These are phyloP conservation scores for Pseudogymnoascus sp. DNA, from an alignment of 2,329 filamentous ascomycete species.

Conservation along the genomic window DNA sequence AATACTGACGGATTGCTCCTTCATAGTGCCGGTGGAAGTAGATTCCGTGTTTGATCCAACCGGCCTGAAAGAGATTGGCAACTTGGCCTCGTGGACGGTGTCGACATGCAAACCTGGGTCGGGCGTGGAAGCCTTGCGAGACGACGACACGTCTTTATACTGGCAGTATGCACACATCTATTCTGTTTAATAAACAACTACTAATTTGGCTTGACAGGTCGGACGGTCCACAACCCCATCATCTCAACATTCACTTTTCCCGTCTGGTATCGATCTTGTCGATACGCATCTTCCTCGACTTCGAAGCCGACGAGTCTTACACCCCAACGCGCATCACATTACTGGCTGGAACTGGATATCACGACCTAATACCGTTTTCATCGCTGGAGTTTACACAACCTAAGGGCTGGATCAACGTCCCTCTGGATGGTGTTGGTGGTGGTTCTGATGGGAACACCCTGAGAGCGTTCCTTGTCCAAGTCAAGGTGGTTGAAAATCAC, in stretches of 20 bases:
- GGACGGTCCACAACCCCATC: slow-evolving; percentile 75
- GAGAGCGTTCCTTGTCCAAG: slow-evolving; percentile 80
- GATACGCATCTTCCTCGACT: slow-evolving; percentile 81
- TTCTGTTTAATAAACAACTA: background rate
- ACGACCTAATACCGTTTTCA: slow-evolving; percentile 83
- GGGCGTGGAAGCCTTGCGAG: slow-evolving; percentile 66
- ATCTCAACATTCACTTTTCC: slow-evolving; percentile 77
- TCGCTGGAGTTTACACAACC: slow-evolving; percentile 71
- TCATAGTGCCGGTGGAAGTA: slow-evolving; percentile 26
- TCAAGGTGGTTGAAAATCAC: slow-evolving; percentile 90
- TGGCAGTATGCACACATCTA: slow-evolving; percentile 56
- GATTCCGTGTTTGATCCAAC: slow-evolving; percentile 41
- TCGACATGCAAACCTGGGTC: slow-evolving; percentile 74
- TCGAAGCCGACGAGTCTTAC: slow-evolving; percentile 88
- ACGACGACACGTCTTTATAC: slow-evolving; percentile 62
- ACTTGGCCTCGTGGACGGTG: slow-evolving; percentile 74
- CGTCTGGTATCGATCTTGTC: slow-evolving; percentile 69
- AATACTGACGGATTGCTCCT: background rate
- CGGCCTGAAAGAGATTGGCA: slow-evolving; percentile 73
- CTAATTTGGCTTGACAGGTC: slow-evolving; percentile 40
- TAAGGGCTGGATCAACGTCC: slow-evolving; percentile 83
- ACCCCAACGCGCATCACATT: slow-evolving; percentile 90
- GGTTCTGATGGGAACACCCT: slow-evolving; percentile 62
- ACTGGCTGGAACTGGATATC: slow-evolving; percentile 79
- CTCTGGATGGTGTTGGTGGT: slow-evolving; percentile 50